Conservation (phyloP, 2,329 filamentous ascomycete species). For the Gaeumannomyces sp. region DNA sequence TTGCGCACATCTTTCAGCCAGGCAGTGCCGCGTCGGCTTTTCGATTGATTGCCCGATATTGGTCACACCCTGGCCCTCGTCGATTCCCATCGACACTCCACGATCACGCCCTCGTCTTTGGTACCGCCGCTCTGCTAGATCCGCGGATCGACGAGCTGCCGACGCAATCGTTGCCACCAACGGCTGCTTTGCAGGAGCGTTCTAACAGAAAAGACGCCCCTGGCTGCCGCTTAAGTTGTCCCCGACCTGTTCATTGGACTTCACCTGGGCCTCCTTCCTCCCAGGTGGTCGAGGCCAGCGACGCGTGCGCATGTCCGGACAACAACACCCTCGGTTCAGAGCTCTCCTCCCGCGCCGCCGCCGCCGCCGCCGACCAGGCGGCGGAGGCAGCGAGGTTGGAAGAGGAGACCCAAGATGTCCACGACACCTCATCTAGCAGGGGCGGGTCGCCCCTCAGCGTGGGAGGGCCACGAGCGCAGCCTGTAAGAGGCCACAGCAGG, state of each 20-base stretch:
- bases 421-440: background rate
- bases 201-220: background rate
- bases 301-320: background rate
- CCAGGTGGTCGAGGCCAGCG: no score
- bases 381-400: background rate
- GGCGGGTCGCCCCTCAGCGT: background rate
- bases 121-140: background rate
- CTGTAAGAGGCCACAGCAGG: background rate
- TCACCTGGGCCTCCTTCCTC: background rate
- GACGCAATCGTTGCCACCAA: background rate
- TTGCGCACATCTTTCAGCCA: background rate
- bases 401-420: background rate
- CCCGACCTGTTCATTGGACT: background rate
- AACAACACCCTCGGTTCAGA: conserved; percentile 1
- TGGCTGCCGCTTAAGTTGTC: no score
- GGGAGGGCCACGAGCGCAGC: no score
- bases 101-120: no score
- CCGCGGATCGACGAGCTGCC: background rate
- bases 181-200: background rate
- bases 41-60: background rate
- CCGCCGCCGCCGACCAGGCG: no score
- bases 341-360: conserved; percentile 2
- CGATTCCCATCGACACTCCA: background rate
- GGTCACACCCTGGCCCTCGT: no score
- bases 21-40: no score